Base-by-base conservation (phyloP, 306 rosid genomes). In the Albizia julibrissin region DNA sequence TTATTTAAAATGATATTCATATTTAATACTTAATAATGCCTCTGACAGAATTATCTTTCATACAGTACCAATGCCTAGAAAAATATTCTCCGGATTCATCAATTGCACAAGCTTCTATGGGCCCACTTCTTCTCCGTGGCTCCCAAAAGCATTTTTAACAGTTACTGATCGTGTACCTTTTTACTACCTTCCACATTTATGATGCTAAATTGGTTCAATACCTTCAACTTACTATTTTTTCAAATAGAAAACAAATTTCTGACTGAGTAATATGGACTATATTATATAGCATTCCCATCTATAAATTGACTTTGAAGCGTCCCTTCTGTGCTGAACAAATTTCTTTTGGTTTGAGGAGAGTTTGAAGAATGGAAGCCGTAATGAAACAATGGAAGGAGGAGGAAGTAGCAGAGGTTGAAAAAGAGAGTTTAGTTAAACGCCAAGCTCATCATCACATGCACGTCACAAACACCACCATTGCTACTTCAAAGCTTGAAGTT, bases 321-420 rank as follows among this genome's bases (percentile, higher is more conserved):
- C 26, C 8, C 15, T 10, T 62, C 37, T 62, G 3, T 65, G 72
- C 39, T 11, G 21, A 13, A 43, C 40, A 37, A 7, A 12, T 24
- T 74, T 26, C 69, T 74, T 34, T 76, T 71, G 81, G 33, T 40
- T 29, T 47, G 68, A 26, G 37, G 14, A 54, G 42, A 37, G 83
- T 37, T 37, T 47, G 52, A 72, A 80, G 77, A 71, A 71, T 85
- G 84, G 85, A 71, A 22, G 82, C 27, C 42, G 47, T 14, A 12
- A 56, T 10, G 59, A 47, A 75, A 54, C 75, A 72, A 44, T 82
- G 84, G 85, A 75, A 86, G 54, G 87, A 82, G 31, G 62, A 50
- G 27, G 42, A 40, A 6, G 81, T 49, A 43, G 84, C 46, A 47
- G 74, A 75, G 44, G 34, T 59, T 59, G 88, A 70, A 46, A 49